Evolutionary conservation across 1,284 basidiomycete genomes (phyloP), one percentile per base, ranked within the genome.

Genomic region (Phellinidium pouzarii): DNA sequence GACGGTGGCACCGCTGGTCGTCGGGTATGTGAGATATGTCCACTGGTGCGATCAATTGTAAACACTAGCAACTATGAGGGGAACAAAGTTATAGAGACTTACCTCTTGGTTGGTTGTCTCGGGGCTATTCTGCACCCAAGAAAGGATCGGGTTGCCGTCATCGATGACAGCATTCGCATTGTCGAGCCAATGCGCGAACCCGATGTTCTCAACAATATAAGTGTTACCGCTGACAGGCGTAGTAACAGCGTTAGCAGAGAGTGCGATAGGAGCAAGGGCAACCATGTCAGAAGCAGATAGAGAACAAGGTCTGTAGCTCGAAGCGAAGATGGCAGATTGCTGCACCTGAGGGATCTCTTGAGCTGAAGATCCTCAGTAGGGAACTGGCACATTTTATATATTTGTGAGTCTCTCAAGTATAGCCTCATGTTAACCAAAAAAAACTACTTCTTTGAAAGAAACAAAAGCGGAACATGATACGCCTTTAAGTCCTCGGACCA

Each of bases 91-190:
- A 38, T 17, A 19, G n/a, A n/a, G 17, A 36, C 27, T 23, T 40
- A 53, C 46, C 17, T 40, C 12, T 22, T 48, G 52, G 40, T 48
- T 48, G 7, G 23, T 22, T 25, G 43, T 44, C 44, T 45, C 22
- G 23, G 43, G 48, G 14, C 23, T 29, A 25, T 40, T 50, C 19
- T 44, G 37, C 19, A 4, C 3, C 41, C 48, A 50, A 14, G 53
- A 44, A 22, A 54, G 26, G 47, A 54, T 37, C 14, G 53, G 48
- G 14, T 54, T 54, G 11, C 48, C 53, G 34, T 54, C 53, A 23
- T 20, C 20, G 29, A 25, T 29, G n/a, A 19, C 25, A 8, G 22
- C 31, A 20, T 50, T 46, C 8, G 48, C 29, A 26, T 54, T 50
- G 42, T 54, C 53, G 53, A 54, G 53, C 17, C 14, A 29, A 20